Conservation (phyloP, 345 rosid species). For the Gossypium thurberi region DNA sequence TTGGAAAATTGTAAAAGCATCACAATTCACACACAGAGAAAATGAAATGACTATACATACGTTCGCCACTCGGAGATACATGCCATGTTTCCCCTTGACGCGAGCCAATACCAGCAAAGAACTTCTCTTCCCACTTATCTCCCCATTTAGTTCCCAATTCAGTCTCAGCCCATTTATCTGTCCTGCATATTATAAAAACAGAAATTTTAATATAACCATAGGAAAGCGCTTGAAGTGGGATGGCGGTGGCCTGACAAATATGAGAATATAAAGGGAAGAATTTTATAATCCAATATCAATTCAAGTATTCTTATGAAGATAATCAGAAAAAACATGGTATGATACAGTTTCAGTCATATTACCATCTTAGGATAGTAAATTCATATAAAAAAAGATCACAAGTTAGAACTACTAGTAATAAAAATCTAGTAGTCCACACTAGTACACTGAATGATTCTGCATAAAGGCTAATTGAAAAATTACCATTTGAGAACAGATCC, state of each 20-base stretch:
- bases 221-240: neutral
- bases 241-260: neutral
- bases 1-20: neutral
- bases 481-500: conserved; percentile 99
- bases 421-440: neutral
- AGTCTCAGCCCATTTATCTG: conserved; percentile 99
- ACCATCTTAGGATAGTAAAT: neutral
- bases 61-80: conserved; percentile 71
- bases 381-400: neutral
- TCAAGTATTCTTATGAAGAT: neutral
- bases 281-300: neutral
- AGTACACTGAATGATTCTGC: neutral
- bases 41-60: conserved; percentile 38
- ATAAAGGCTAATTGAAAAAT: conserved; percentile 3
- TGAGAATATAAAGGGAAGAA: neutral
- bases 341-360: neutral
- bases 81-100: conserved; percentile 99
- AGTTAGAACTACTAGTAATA: neutral
- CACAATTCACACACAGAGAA: neutral
- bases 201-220: neutral
- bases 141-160: conserved; percentile 99
- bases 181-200: conserved; percentile 45
- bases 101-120: conserved; percentile 89
- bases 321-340: neutral
- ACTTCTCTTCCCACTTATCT: conserved; percentile 99